Base-by-base conservation (phyloP, 2,329 filamentous ascomycete species). In the Curvularia lunata region DNA sequence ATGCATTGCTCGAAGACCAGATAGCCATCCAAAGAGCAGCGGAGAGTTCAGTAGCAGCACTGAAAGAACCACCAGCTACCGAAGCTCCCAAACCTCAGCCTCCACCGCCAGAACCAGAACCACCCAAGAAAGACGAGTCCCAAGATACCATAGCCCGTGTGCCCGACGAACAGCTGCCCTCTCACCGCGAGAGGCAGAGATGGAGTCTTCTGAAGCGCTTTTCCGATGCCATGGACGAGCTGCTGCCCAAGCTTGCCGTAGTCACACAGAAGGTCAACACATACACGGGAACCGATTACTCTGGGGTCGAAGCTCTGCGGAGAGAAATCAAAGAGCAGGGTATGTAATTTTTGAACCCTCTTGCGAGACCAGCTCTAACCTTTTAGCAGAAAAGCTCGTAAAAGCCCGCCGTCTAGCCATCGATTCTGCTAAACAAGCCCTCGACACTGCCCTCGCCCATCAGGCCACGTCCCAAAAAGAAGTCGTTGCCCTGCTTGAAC, bases 381-480 rank as follows among this genome's bases (percentile, higher is more conserved):
- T 8, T 21, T 1, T 19, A n/a, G 16, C 48, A 75, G 86, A 88
- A 73, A 74, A 79, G 13, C 78, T 80, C 42, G 84, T 88, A 55
- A 90, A 91, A 72, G 63, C 75, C 9, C 81, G 81, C 38, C 85
- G 90, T 28, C 79, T 80, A 19, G 83, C 82, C 19, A 90, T 98
- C 51, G 88, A 88, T 59, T 79, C 83, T 32, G 87, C 91, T 18
- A 92, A 95, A 62, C 82, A 85, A 48, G 83, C 84, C 48, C 96
- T 98, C 81, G 90, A 94, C 68, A 83, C 87, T n/a, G 91, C 92
- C 30, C 93, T 95, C 64, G 84, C 89, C 54, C 88, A 89, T 66
- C 91, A 96, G 65, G 89, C 91, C n/a, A 81, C 89, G 16, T 96
- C 93, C 1, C 94, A 98, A 79, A 91, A 95, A 66, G 95, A 99